phyloP scores from a whole-genome alignment of 768 basidiomycete species.

The Boletellus ananas region DNA sequence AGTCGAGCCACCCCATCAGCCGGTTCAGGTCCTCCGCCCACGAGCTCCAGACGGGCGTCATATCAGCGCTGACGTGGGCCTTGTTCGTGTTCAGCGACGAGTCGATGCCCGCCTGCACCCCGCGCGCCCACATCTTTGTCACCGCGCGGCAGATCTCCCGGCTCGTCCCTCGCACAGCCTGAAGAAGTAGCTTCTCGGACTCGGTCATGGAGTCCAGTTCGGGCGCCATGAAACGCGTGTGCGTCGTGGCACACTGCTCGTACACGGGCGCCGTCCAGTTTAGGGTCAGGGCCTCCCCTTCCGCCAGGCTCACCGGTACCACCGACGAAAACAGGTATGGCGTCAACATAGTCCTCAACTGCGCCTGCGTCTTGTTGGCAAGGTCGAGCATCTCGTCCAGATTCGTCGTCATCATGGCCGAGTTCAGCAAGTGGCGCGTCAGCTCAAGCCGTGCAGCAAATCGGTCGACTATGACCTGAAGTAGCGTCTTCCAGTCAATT shows the following conservation, averaged over 20 bases:
- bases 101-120: too few species aligned
- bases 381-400: slow-evolving; percentile 1
- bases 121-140: slow-evolving; percentile 20
- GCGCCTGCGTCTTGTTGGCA: slow-evolving; percentile 13
- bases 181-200: background rate
- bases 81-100: background rate
- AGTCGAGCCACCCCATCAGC: slow-evolving; percentile 51
- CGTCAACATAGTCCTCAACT: slow-evolving; percentile 26
- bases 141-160: slow-evolving; percentile 46
- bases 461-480: slow-evolving; percentile 31
- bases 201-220: background rate
- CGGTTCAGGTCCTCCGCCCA: slow-evolving; percentile 36
- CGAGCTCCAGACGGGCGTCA: slow-evolving; percentile 6
- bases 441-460: slow-evolving; percentile 31
- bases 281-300: background rate
- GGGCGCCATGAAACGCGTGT: slow-evolving; percentile 15
- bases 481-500: slow-evolving; percentile 33
- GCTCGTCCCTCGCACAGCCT: slow-evolving; percentile 32
- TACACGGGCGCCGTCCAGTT: slow-evolving; percentile 32
- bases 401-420: background rate
- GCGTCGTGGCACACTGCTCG: slow-evolving; percentile 26
- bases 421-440: slow-evolving; percentile 21
- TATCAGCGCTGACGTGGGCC: background rate
- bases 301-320: background rate
- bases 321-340: slow-evolving; percentile 27